Base-by-base conservation (phyloP, 1,284 basidiomycete genomes). In the Irpex sp. region DNA sequence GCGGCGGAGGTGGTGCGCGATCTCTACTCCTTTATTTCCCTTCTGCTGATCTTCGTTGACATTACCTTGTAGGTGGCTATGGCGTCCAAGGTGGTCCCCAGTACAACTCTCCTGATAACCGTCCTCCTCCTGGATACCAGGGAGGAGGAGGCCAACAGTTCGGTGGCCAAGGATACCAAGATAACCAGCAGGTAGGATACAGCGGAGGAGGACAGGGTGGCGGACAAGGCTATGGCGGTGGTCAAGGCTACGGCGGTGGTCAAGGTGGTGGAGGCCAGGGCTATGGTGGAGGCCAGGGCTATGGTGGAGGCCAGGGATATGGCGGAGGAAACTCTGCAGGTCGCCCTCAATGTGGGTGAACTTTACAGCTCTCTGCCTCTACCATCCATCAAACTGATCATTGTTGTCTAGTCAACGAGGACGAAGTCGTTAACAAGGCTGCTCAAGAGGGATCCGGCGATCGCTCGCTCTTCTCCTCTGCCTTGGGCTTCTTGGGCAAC, bases 391-490 rank as follows among this genome's bases (percentile, higher is more conserved):
- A 42, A 54, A 33, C 23, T 52, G 4, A 14, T 52, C n/a, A n/a
- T n/a, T n/a, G n/a, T n/a, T n/a, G n/a, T 47, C 8, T 57, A 91
- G 89, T 85, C 68, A 70, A 90, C 69, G 73, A 85, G 19, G 77
- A 86, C 3, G 80, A 85, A 57, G 86, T 81, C 42, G 74, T 86
- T 23, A 71, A 77, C 57, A 78, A 72, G 42, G 86, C 86, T 0
- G 67, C 78, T 61, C 63, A 75, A 4, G 76, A 85, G 49, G 81
- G 81, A 61, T 80, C 81, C 28, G 84, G 80, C 14, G 79, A 82
- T 59, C 73, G 72, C 56, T 79, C 78, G 10, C 67, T 87, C 14
- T 87, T 85, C 71, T 73, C 77, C 3, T 69, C 71, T 39, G 86
- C 86, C 0, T 66, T 88, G 61, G 70, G 76, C 56, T 83, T 82